Evolutionary conservation across 2,329 filamentous ascomycete species (phyloP).

Genomic region (Chlorencoelia australis): DNA sequence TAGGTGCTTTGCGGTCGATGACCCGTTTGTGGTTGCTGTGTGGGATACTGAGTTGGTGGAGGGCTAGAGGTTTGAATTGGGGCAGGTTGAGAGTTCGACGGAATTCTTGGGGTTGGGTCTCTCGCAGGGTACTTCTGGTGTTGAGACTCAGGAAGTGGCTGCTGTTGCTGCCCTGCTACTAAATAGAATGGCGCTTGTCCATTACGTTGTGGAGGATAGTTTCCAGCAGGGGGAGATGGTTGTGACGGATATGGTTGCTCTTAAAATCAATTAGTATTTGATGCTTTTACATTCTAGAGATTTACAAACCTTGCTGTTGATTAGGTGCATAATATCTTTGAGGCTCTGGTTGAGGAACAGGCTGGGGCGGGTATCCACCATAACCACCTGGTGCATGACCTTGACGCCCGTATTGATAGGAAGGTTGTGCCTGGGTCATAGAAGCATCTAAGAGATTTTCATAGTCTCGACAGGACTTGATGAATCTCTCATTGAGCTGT

Average conservation of each 20-base stretch:
- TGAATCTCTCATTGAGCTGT: constrained; percentile 97
- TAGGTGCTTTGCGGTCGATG: constrained; percentile 59
- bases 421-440: constrained; percentile 86
- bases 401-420: constrained; percentile 57
- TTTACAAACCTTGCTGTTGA: constrained; percentile 29
- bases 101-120: constrained; percentile 40
- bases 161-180: constrained; percentile 31
- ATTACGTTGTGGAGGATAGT: constrained; percentile 44
- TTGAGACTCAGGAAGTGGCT: constrained; percentile 27
- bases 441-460: constrained; percentile 91
- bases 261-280: too few relatives aligned
- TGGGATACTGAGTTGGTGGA: constrained; percentile 38
- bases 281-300: neutral
- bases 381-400: constrained; percentile 27
- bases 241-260: constrained; percentile 37
- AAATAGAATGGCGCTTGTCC: constrained; percentile 56
- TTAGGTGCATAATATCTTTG: constrained; percentile 60
- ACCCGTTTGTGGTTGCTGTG: constrained; percentile 32
- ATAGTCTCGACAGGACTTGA: constrained; percentile 95
- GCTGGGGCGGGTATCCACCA: constrained; percentile 27
- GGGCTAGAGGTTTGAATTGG: constrained; percentile 43
- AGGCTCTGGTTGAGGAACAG: constrained; percentile 43
- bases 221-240: constrained; percentile 41
- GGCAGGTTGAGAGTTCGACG: constrained; percentile 36
- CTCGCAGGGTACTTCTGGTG: constrained; percentile 42